Percentiles rank a stretch among this genome's conserved stretches.
These are phyloP conservation scores for Sporothrix sp. DNA, from an alignment of 2,329 filamentous ascomycete species.

Conservation along the genomic window DNA sequence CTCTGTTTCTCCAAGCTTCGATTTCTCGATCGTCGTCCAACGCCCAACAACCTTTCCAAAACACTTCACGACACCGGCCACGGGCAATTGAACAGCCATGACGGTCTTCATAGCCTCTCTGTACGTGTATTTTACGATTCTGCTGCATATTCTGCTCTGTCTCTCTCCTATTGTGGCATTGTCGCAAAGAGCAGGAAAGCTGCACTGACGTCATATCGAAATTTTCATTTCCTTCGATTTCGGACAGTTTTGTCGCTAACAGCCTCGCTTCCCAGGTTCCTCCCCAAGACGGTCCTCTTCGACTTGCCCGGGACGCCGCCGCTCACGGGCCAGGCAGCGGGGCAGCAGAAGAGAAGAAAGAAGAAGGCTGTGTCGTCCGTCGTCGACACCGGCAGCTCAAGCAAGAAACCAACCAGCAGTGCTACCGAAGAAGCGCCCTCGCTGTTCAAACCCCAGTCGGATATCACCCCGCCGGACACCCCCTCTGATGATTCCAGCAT, in stretches of 20 bases:
- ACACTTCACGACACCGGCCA: neutral
- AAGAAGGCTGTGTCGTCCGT: slow-evolving; percentile 18
- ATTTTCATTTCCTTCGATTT: neutral
- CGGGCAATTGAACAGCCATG: slow-evolving; percentile 9
- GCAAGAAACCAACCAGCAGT: neutral
- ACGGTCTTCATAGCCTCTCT: slow-evolving; percentile 39
- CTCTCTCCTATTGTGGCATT: too few species aligned
- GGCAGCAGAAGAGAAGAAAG: slow-evolving; percentile 17
- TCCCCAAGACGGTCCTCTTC: slow-evolving; percentile 89
- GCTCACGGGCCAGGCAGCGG: slow-evolving; percentile 20
- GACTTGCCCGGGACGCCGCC: slow-evolving; percentile 49
- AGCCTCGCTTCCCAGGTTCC: slow-evolving; percentile 51
- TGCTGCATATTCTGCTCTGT: neutral
- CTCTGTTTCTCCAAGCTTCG: neutral
- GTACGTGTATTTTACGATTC: slow-evolving; percentile 19
- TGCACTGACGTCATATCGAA: slow-evolving; percentile 16
- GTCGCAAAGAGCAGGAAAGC: neutral
- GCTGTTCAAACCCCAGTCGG: slow-evolving; percentile 39
- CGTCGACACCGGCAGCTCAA: neutral
- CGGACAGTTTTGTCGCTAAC: neutral
- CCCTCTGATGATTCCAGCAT: slow-evolving; percentile 38
- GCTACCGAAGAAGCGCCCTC: slow-evolving; percentile 36
- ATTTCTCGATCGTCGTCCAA: neutral
- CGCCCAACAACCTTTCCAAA: neutral
- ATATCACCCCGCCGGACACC: slow-evolving; percentile 47